Evolutionary conservation across 345 rosid genomes (phyloP).

Genomic region (Citrus unshiu): DNA sequence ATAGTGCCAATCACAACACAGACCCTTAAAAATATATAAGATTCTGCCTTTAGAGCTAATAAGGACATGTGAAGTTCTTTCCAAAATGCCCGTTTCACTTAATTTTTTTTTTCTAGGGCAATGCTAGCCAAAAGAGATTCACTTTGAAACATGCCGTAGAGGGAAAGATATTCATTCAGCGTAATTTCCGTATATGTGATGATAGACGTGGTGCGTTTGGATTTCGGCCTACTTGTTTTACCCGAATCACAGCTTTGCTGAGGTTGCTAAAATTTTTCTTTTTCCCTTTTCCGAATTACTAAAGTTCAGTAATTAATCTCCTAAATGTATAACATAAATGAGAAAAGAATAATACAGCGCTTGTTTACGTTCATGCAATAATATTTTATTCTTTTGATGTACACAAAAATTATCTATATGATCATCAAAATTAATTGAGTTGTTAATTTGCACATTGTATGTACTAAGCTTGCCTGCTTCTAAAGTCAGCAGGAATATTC

Average conservation of each 20-base stretch:
- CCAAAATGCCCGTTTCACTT: not conserved
- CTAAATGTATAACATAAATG: too few species aligned
- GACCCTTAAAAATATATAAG: not conserved
- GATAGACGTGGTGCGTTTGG: not conserved
- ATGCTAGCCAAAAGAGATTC: not conserved
- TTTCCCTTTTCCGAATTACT: too few species aligned
- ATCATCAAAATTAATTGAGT: too few species aligned
- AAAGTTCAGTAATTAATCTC: too few species aligned
- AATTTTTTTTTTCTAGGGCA: not conserved
- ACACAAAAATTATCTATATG: too few species aligned
- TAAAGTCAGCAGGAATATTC: too few species aligned
- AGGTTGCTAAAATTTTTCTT: too few species aligned
- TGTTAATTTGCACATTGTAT: too few species aligned
- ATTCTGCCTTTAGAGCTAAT: not conserved
- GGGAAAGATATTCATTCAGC: not conserved
- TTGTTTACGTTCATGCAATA: too few species aligned
- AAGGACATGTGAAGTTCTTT: not conserved
- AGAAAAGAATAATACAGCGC: too few species aligned
- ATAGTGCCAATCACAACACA: not conserved
- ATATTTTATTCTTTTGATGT: too few species aligned
- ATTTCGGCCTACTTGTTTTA: not conserved
- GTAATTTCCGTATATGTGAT: not conserved
- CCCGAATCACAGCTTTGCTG: not conserved
- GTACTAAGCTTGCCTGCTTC: too few species aligned
- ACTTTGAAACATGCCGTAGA: not conserved